Percentiles rank a stretch among this genome's conserved stretches.
phyloP scores from a whole-genome alignment of 192 early-diverging fungal species.

The Podila epigama region DNA sequence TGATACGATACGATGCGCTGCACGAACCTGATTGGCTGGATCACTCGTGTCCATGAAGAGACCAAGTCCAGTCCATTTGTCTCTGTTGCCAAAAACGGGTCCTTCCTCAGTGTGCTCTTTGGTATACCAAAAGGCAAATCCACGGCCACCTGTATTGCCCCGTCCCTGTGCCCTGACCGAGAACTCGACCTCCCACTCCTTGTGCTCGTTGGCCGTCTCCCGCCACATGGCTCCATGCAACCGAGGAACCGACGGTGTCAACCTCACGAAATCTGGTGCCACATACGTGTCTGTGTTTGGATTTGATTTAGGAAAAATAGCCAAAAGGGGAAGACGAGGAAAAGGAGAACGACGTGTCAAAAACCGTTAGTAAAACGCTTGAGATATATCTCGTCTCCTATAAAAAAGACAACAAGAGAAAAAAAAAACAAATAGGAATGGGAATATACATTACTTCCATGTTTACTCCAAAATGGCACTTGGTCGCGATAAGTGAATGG shows the following conservation, averaged over 20 bases:
- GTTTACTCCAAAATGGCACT: conserved; percentile 59
- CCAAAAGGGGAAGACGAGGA: neutral
- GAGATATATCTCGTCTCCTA: neutral
- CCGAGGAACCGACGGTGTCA: conserved; percentile 68
- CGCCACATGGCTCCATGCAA: conserved; percentile 69
- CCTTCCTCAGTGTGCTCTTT: conserved; percentile 28
- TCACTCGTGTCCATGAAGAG: conserved; percentile 73
- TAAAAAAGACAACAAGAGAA: neutral
- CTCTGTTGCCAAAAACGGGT: conserved; percentile 69
- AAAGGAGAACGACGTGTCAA: neutral
- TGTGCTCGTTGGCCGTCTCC: conserved; percentile 60
- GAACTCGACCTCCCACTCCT: conserved; percentile 78
- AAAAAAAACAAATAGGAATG: neutral
- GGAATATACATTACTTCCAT: conserved; percentile 50
- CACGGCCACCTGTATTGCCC: conserved; percentile 69
- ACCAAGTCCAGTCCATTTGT: conserved; percentile 72
- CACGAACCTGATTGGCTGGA: conserved; percentile 44
- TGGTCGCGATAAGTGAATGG: conserved; percentile 56
- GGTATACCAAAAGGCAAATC: conserved; percentile 86
- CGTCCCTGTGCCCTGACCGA: conserved; percentile 66
- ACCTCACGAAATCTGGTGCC: conserved; percentile 59
- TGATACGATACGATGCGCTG: conserved; percentile 5
- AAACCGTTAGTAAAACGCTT: neutral
- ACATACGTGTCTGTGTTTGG: conserved; percentile 31
- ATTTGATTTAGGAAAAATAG: neutral